phyloP scores from a whole-genome alignment of 2,329 filamentous ascomycete genomes.

The Apiospora aurea region DNA sequence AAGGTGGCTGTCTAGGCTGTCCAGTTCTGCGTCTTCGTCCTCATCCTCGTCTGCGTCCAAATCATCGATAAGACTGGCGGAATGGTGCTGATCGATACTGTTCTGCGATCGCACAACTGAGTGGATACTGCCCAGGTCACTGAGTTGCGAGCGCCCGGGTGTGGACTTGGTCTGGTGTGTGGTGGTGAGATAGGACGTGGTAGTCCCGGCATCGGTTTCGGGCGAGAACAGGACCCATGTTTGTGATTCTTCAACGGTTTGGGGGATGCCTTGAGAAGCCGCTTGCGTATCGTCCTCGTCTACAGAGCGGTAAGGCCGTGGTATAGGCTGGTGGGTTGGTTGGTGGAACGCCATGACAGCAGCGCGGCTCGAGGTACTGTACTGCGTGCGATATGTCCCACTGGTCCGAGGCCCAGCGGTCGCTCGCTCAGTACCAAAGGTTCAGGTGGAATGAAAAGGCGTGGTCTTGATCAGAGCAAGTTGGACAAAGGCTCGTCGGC shows the following conservation, averaged over 20 bases:
- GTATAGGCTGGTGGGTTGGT: slow-evolving; percentile 59
- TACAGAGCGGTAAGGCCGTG: slow-evolving; percentile 53
- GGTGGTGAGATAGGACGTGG: slow-evolving; percentile 73
- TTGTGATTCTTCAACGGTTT: slow-evolving; percentile 72
- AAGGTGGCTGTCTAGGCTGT: slow-evolving; percentile 91
- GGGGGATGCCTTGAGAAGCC: slow-evolving; percentile 40
- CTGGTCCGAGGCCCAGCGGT: slow-evolving; percentile 23
- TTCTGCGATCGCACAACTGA: slow-evolving; percentile 68
- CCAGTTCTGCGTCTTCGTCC: slow-evolving; percentile 80
- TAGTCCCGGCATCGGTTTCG: slow-evolving; percentile 64
- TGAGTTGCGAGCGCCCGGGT: slow-evolving; percentile 74
- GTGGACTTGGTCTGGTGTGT: slow-evolving; percentile 70
- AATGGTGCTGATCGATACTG: slow-evolving; percentile 52
- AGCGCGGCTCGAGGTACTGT: neutral
- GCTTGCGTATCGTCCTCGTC: slow-evolving; percentile 48
- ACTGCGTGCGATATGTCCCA: slow-evolving; percentile 19
- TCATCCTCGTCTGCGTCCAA: slow-evolving; percentile 54
- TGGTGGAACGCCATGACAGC: slow-evolving; percentile 66
- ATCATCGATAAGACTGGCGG: slow-evolving; percentile 46
- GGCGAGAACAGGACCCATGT: slow-evolving; percentile 98
- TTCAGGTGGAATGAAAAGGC: neutral
- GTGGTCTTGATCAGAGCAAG: neutral
- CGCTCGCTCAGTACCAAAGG: neutral
- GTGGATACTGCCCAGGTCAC: slow-evolving; percentile 81
- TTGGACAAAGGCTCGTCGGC: slow-evolving; percentile 1